phyloP scores from a whole-genome alignment of 2,329 filamentous ascomycete species.

The Tolypocladium sp. region DNA sequence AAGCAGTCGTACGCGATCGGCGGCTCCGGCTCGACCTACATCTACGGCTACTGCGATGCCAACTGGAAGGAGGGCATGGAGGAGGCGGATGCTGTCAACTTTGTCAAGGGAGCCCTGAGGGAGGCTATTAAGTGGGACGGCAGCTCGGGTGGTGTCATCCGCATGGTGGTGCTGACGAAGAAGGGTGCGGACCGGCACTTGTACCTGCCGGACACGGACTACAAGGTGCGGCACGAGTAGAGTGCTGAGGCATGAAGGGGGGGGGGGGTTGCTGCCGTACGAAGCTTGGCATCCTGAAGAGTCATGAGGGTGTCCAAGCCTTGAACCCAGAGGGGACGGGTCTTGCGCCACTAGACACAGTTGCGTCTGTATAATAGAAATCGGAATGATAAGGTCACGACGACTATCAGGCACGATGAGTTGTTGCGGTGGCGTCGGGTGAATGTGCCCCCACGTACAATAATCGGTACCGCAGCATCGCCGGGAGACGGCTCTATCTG shows the following conservation, averaged over 20 bases:
- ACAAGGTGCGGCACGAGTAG: conserved; percentile 62
- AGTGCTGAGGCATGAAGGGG: conserved; percentile 14
- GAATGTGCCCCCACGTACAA: neutral
- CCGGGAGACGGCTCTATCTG: neutral
- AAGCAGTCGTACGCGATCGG: conserved; percentile 95
- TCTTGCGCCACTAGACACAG: neutral
- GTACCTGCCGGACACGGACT: conserved; percentile 88
- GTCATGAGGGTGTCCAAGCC: neutral
- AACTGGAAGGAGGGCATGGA: conserved; percentile 96
- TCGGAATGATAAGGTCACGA: neutral
- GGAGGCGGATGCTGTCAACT: conserved; percentile 79
- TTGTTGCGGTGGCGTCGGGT: too few species aligned
- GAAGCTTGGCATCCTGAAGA: neutral
- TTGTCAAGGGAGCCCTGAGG: conserved; percentile 82
- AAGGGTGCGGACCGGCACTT: conserved; percentile 86
- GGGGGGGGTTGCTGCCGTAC: conserved; percentile 4
- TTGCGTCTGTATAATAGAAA: conserved; percentile 3
- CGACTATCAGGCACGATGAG: neutral
- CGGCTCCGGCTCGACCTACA: conserved; percentile 96
- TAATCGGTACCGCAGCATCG: neutral
- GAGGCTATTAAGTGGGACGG: conserved; percentile 99
- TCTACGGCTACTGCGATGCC: conserved; percentile 96
- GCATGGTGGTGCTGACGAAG: conserved; percentile 91
- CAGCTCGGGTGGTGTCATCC: conserved; percentile 94
- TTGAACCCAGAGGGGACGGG: neutral